phyloP scores from a whole-genome alignment of 352 stramenopile species.

The Thalassiosira ordinaria region DNA sequence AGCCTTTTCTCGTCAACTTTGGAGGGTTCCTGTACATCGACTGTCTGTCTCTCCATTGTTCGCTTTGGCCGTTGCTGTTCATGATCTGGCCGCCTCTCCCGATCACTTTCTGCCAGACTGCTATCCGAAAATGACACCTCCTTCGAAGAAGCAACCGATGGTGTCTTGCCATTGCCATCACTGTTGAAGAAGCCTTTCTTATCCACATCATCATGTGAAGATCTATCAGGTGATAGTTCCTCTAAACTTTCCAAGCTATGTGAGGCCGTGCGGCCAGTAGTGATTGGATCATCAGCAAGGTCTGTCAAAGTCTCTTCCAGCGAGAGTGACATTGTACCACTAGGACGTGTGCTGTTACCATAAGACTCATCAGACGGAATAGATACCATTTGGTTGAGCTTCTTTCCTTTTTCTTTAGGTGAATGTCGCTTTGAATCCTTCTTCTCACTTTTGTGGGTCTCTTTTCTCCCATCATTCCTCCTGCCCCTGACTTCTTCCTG shows the following conservation, averaged over 20 bases:
- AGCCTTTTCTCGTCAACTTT: conserved; percentile 31
- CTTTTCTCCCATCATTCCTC: conserved; percentile 16
- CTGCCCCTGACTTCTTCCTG: neutral
- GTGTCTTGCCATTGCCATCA: neutral
- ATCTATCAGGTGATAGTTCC: conserved; percentile 11
- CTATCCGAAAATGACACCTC: conserved; percentile 34
- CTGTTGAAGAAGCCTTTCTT: conserved; percentile 18
- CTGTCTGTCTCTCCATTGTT: conserved; percentile 7
- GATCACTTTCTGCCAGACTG: conserved; percentile 35
- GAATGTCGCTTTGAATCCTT: neutral
- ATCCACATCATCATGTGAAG: conserved; percentile 17
- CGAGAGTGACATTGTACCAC: conserved; percentile 16
- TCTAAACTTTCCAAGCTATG: conserved; percentile 19
- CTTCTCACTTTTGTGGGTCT: neutral
- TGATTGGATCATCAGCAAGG: conserved; percentile 6
- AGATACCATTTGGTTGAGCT: conserved; percentile 6
- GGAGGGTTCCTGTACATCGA: neutral
- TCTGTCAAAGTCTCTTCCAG: conserved; percentile 36
- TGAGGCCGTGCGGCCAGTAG: conserved; percentile 10
- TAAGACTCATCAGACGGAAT: conserved; percentile 35
- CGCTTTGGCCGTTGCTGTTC: conserved; percentile 11
- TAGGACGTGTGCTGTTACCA: conserved; percentile 20
- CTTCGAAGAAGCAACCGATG: conserved; percentile 29
- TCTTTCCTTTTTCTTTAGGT: conserved; percentile 4
- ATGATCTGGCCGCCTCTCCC: conserved; percentile 8